Evolutionary conservation across 495 filamentous ascomycete species (phyloP), one percentile per base, ranked within the genome.

Genomic region (Pseudoneurospora amorphoporcata): DNA sequence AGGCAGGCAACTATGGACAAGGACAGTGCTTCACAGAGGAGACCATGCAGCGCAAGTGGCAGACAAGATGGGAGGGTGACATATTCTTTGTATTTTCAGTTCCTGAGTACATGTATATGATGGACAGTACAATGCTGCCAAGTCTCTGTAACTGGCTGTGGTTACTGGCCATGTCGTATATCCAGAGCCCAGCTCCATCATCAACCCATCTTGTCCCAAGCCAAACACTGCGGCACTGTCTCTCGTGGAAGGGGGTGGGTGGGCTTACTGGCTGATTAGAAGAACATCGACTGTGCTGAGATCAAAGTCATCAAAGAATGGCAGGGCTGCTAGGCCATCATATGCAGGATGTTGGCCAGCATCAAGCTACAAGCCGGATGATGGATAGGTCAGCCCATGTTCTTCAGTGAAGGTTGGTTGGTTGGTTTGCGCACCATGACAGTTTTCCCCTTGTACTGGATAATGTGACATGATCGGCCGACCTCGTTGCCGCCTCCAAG

Each of bases 231-330:
- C 73, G 39, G 53, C 53, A 70, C 72, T 70, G 72, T 70, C 69
- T 58, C 70, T 61, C 23, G 68, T 16, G 53, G 29, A 61, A 77
- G 73, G 77, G 75, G 23, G 23, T 23, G 23, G 23, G 79, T 69
- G 40, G 70, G 69, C 94, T 89, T 93, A 97, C 94, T 99, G 95
- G 88, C 93, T 97, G 76, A 99, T 97, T 65, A 99, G 84, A 68
- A 98, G 91, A 75, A 99, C 91, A 82, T 99, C 96, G 47, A 99
- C 95, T 7, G 92, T 97, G 81, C 95, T 97, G 40, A 99, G 84
- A 79, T 99, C 95, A 79, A 98, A 99, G 78, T 99, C 94, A 79
- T 99, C 95, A 79, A 97, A 99, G 85, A 97, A 99, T 0, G 95
- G 95, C 9, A 99, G 88, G 43, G 93, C 91, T 17, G 94, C 92